Evolutionary conservation across 164 flowering plant genomes (phyloP).

Genomic region (Berberis vulgaris): DNA sequence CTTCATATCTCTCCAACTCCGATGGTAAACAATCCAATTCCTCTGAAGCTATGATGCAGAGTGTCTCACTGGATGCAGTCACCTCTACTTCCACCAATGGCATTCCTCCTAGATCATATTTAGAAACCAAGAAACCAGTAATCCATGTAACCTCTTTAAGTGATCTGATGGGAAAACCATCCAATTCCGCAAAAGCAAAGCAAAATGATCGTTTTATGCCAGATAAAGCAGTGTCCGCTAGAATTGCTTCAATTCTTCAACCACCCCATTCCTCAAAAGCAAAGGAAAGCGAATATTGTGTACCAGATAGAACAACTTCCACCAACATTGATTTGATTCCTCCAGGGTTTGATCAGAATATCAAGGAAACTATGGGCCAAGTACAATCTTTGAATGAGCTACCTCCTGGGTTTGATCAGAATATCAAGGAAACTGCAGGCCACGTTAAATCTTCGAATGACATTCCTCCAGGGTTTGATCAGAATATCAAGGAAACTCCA

Average conservation of each 20-base stretch:
- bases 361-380: neutral
- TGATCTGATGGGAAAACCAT: slow-evolving; percentile 4
- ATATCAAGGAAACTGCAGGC: neutral
- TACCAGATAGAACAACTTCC: neutral
- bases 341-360: neutral
- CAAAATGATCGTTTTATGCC: slow-evolving; percentile 5
- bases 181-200: slow-evolving; percentile 4
- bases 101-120: slow-evolving; percentile 6
- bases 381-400: neutral
- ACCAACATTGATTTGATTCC: neutral
- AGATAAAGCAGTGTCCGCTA: slow-evolving; percentile 5
- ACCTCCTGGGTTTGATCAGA: too few species aligned
- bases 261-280: neutral
- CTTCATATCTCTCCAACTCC: slow-evolving; percentile 26
- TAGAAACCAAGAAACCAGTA: slow-evolving; percentile 17
- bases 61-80: slow-evolving; percentile 1
- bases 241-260: neutral
- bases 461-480: too few species aligned
- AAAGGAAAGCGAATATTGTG: neutral
- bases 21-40: slow-evolving; percentile 7
- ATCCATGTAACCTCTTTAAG: slow-evolving; percentile 2
- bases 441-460: neutral
- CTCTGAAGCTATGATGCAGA: slow-evolving; percentile 8
- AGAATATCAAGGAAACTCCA: neutral
- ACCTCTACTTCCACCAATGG: slow-evolving; percentile 3